phyloP scores from a whole-genome alignment of 2,329 filamentous ascomycete species.

The Monosporascus sp. region DNA sequence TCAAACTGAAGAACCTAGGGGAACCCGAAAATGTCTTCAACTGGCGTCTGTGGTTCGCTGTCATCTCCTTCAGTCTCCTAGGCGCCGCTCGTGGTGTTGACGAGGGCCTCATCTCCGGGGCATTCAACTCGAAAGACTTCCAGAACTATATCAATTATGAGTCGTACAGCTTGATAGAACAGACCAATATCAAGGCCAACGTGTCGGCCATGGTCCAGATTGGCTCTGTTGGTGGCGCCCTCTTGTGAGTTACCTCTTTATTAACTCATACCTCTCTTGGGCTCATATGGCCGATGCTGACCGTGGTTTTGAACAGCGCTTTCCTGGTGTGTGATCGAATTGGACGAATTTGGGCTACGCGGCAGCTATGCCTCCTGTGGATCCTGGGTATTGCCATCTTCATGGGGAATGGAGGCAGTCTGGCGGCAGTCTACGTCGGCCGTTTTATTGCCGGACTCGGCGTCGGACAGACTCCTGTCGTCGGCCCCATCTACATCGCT shows the following conservation, averaged over 20 bases:
- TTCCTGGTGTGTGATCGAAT: constrained; percentile 56
- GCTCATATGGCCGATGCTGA: background rate
- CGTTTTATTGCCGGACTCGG: constrained; percentile 28
- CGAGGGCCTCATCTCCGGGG: constrained; percentile 71
- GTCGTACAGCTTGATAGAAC: constrained; percentile 44
- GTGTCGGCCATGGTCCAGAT: constrained; percentile 80
- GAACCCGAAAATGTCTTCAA: constrained; percentile 70
- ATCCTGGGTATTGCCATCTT: constrained; percentile 54
- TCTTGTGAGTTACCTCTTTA: constrained; percentile 43
- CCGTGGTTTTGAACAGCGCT: constrained; percentile 33
- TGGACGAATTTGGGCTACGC: constrained; percentile 58
- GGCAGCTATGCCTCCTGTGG: constrained; percentile 53
- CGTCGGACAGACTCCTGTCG: constrained; percentile 36
- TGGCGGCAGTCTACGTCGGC: constrained; percentile 52
- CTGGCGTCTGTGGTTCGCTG: constrained; percentile 73
- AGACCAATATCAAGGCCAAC: constrained; percentile 68
- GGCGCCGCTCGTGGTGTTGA: constrained; percentile 76
- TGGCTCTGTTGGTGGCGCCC: constrained; percentile 66
- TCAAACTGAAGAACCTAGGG: constrained; percentile 56
- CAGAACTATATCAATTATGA: constrained; percentile 53
- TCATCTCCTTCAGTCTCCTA: constrained; percentile 68
- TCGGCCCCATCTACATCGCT: background rate
- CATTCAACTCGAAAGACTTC: constrained; percentile 63
- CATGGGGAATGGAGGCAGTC: constrained; percentile 47
- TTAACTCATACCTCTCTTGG: constrained; percentile 18